Base-by-base conservation (phyloP, 345 rosid species). In the Brassica juncea region DNA sequence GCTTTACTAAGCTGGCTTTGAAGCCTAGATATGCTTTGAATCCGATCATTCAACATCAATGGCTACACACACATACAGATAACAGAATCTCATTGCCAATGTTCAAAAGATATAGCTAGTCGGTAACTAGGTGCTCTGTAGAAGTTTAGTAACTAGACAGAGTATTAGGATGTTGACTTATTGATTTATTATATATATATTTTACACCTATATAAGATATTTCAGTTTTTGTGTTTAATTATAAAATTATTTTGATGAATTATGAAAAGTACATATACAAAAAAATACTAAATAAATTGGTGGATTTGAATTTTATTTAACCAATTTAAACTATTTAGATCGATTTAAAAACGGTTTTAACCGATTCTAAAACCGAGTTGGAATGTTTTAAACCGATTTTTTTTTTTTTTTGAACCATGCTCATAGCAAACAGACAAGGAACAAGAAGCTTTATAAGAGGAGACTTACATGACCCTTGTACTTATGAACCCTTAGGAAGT, bases 31-130 rank as follows among this genome's bases (percentile, higher is more conserved):
- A 95, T 65, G 79, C 85, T 88, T 67, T 85, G 89, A 16, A 90
- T 81, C 62, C 97, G 87, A 84, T 95, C 99, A 86, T 95, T 95
- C 88, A 95, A 84, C 99, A 95, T 95, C 87, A 95, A 77, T 44
- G 87, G 80, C 99, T 95, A 78, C 80, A 77, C 15, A 75, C 55
- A 52, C 14, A 76, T 54, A 65, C 34, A 74, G 54, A 2, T 8
- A 14, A 49, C 5, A 47, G 6, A 47, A 47, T 12, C 54, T 47
- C 54, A 47, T 14, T 47, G 15, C 54, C 6, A 47, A 47, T 42
- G n/a, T 42, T 9, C 49, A 10, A 39, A 10, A 35, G 3, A 39
- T 21, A 9, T 9, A 39, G 14, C 10, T 39, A 39, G 47, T 0
- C 1, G 44, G 44, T 9, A 39, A 39, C 44, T 39, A 39, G 12